Conservation (phyloP, 768 basidiomycete genomes). For the Nidularia sp. region DNA sequence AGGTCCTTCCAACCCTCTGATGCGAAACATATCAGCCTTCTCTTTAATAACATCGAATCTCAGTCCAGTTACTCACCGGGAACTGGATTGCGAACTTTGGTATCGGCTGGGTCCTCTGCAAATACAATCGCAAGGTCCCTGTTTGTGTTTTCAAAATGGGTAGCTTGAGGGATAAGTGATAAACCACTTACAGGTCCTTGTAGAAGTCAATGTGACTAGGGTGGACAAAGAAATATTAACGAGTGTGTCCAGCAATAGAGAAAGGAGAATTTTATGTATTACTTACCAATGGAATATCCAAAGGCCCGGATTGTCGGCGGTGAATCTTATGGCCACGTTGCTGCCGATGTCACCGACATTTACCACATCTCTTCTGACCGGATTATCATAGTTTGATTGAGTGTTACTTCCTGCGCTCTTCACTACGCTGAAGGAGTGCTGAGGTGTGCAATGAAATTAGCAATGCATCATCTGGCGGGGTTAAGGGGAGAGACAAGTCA, state of each 20-base stretch:
- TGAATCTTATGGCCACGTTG: constrained; percentile 44
- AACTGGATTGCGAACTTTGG: constrained; percentile 3
- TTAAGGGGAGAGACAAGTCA: constrained; percentile 7
- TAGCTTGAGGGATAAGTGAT: background rate
- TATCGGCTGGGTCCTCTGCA: constrained; percentile 24
- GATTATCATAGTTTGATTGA: constrained; percentile 39
- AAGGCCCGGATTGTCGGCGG: constrained; percentile 47
- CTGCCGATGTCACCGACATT: constrained; percentile 24
- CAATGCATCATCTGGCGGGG: background rate
- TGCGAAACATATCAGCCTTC: too few species aligned
- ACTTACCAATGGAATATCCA: constrained; percentile 47
- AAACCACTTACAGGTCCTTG: constrained; percentile 27
- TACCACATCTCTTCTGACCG: constrained; percentile 26
- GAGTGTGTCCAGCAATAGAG: background rate
- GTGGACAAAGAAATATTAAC: background rate
- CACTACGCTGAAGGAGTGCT: constrained; percentile 44
- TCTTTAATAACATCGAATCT: too few species aligned
- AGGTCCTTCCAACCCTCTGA: too few species aligned
- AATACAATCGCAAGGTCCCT: constrained; percentile 36
- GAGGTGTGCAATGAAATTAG: background rate
- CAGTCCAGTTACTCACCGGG: constrained; percentile 9
- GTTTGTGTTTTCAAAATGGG: background rate
- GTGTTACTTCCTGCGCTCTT: constrained; percentile 29
- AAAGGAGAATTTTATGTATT: background rate
- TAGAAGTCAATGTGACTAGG: constrained; percentile 53